These are phyloP conservation scores for Vigna mungo DNA, from an alignment of 306 rosid species.

Conservation along the genomic window DNA sequence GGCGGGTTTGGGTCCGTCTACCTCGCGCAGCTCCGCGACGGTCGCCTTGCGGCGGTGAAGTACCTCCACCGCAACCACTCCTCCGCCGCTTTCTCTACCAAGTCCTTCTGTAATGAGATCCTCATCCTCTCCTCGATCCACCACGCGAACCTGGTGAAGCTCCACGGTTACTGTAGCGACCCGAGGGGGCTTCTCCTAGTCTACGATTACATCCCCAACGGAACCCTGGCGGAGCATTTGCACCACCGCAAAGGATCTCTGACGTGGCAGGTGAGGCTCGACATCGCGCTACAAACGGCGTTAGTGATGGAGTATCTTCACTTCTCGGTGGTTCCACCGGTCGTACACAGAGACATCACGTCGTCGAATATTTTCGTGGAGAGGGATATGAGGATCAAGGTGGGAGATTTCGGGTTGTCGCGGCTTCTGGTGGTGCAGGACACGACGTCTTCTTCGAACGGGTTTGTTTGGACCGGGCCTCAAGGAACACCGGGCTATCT, in stretches of 20 bases:
- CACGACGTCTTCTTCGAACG: slow-evolving; percentile 56
- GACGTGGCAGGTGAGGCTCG: slow-evolving; percentile 77
- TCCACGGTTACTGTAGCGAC: slow-evolving; percentile 93
- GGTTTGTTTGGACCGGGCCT: slow-evolving; percentile 93
- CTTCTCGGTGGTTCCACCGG: slow-evolving; percentile 74
- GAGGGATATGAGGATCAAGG: slow-evolving; percentile 86
- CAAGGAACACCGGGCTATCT: slow-evolving; percentile 97
- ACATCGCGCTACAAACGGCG: slow-evolving; percentile 84
- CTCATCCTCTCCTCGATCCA: slow-evolving; percentile 80
- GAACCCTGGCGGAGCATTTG: slow-evolving; percentile 88
- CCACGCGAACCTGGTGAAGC: slow-evolving; percentile 91
- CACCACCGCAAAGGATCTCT: slow-evolving; percentile 62
- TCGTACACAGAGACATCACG: slow-evolving; percentile 93
- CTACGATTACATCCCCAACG: slow-evolving; percentile 88
- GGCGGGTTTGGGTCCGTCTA: slow-evolving; percentile 96
- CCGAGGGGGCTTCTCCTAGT: slow-evolving; percentile 82
- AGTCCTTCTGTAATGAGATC: slow-evolving; percentile 94
- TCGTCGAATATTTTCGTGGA: slow-evolving; percentile 83
- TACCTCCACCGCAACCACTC: slow-evolving; percentile 74
- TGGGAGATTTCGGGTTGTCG: slow-evolving; percentile 96
- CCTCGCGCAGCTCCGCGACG: slow-evolving; percentile 74
- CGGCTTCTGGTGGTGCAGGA: slow-evolving; percentile 71
- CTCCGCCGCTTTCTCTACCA: slow-evolving; percentile 64
- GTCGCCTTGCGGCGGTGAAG: slow-evolving; percentile 81
- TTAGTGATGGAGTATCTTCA: slow-evolving; percentile 94